These are phyloP conservation scores for Cordia subcordata DNA, from an alignment of 257 asterid species.

Conservation along the genomic window DNA sequence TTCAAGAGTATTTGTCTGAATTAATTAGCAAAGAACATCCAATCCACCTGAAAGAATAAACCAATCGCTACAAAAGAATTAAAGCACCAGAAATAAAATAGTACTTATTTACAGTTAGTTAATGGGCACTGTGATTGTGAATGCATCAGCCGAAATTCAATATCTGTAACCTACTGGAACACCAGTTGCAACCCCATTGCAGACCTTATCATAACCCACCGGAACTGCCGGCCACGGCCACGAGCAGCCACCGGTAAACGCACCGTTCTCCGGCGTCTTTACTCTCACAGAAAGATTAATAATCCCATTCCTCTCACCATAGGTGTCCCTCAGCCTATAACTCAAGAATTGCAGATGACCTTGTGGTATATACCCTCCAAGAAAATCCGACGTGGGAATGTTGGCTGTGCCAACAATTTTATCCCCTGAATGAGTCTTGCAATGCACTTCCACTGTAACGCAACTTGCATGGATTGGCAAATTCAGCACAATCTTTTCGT, in stretches of 20 bases:
- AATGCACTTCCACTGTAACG: conserved; percentile 56
- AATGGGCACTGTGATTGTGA: neutral
- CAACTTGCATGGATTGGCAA: conserved; percentile 45
- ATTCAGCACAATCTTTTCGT: conserved; percentile 50
- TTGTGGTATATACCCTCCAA: conserved; percentile 53
- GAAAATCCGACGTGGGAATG: conserved; percentile 65
- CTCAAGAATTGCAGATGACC: conserved; percentile 71
- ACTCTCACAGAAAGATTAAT: conserved; percentile 57
- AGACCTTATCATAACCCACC: conserved; percentile 8
- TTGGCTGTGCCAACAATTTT: conserved; percentile 40
- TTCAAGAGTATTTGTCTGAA: too few relatives aligned
- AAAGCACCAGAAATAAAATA: too few relatives aligned
- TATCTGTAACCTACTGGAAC: conserved; percentile 41
- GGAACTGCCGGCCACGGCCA: conserved; percentile 33
- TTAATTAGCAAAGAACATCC: too few relatives aligned
- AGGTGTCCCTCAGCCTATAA: conserved; percentile 54
- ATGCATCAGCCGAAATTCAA: neutral
- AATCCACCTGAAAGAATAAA: too few relatives aligned
- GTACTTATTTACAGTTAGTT: too few relatives aligned
- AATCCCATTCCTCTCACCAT: conserved; percentile 66
- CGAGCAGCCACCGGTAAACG: conserved; percentile 19
- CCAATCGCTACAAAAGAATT: too few relatives aligned
- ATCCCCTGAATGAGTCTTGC: conserved; percentile 23
- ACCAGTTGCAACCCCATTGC: conserved; percentile 41
- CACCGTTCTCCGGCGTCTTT: conserved; percentile 12